Evolutionary conservation across 257 asterid genomes (phyloP).

Genomic region (Hygrophila difformis): DNA sequence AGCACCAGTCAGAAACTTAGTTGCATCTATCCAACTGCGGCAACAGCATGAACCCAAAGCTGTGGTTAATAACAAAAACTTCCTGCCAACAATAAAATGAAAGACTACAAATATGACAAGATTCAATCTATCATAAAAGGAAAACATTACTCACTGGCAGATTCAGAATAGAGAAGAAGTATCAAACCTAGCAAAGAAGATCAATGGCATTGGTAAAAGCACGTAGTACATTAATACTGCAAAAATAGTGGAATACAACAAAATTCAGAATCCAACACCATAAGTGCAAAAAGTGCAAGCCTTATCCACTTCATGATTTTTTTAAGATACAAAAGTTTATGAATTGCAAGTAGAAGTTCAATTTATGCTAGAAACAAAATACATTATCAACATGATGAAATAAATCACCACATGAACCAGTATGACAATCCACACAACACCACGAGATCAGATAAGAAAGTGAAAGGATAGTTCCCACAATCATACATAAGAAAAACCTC

Average conservation of each 20-base stretch:
- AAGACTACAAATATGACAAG: not conserved
- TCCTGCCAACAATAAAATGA: not conserved
- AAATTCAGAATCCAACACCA: conserved; percentile 9
- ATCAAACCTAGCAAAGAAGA: conserved; percentile 77
- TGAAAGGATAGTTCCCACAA: not conserved
- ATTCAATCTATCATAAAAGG: not conserved
- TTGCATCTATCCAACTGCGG: conserved; percentile 75
- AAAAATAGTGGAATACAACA: conserved; percentile 7
- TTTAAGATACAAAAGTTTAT: conserved; percentile 2
- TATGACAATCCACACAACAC: not conserved
- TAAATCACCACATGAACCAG: no score
- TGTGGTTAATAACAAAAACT: conserved; percentile 1
- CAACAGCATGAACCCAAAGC: conserved; percentile 6
- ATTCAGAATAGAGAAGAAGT: conserved; percentile 55
- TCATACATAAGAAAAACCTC: no score
- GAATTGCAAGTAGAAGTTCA: conserved; percentile 1
- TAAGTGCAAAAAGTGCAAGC: not conserved
- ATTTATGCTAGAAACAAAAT: conserved; percentile 2
- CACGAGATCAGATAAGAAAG: not conserved
- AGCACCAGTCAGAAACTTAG: conserved; percentile 85
- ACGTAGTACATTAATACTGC: conserved; percentile 77
- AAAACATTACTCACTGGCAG: conserved; percentile 45
- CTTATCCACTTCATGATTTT: conserved; percentile 9
- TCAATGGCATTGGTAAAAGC: conserved; percentile 79
- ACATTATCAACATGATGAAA: not conserved